Base-by-base conservation (phyloP, 2,329 filamentous ascomycete species). In the Pleoardoris graminearum region DNA sequence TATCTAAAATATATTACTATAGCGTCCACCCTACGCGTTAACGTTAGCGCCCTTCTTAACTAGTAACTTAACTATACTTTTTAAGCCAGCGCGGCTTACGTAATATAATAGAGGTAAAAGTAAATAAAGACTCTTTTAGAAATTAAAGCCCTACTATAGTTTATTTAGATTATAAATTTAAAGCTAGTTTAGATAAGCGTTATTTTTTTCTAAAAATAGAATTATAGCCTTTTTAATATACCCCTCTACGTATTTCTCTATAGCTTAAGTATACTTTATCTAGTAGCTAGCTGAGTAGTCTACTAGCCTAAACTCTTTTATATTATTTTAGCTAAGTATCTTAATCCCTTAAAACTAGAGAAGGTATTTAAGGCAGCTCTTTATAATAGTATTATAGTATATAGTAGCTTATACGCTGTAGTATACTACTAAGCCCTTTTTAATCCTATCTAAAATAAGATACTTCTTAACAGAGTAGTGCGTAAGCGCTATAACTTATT, bases 401-500 rank as follows among this genome's bases (percentile, higher is more conserved):
- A 22, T 17, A 19, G n/a, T 32, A 14, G 53, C 44, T 53, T 54
- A 41, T 37, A 65, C 43, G 30, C 50, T 42, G 38, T 58, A 64
- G 5, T 33, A 17, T 32, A 16, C 29, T 21, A 56, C 53, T 33
- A 29, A 14, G 19, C 50, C 50, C n/a, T n/a, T n/a, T n/a, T n/a
- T n/a, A n/a, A n/a, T n/a, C n/a, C n/a, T n/a, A n/a, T 55, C 51
- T 22, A 60, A 67, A 3, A 57, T 19, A 6, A 67, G 59, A 46
- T 67, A 69, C 39, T 68, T 63, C 44, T 67, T 59, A 8, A 68
- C 65, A 1, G 65, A 68, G 50, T 61, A 69, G 41, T 69, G 63
- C 3, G 63, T 57, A n/a, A 68, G 39, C 11, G 17, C 14, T 33
- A 62, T 23, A n/a, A 51, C 19, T 21, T 43, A 1, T 42, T 33